Base-by-base conservation (phyloP, 441 rosid genomes). In the Dalechampia spathulata region DNA sequence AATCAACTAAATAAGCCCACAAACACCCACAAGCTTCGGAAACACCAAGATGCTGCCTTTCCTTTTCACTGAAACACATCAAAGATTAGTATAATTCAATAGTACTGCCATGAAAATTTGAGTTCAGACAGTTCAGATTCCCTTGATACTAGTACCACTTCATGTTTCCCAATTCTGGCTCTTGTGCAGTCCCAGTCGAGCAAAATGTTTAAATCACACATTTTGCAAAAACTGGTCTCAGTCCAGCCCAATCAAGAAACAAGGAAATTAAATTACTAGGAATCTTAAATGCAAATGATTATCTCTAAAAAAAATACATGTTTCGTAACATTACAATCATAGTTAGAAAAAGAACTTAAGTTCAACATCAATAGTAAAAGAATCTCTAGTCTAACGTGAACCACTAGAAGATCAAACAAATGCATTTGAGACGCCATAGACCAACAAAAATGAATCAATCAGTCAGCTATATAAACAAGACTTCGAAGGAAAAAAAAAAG, bases 1-100 rank as follows among this genome's bases (percentile, higher is more conserved):
- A 36, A 87, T 88, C 86, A 62, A 78, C 73, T 70, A 94, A 63
- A 74, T 94, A 90, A 19, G 75, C 73, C 99, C 99, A 90, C 76
- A 94, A 25, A 61, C 96, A 94, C 64, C 94, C 96, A 72, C 92
- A 83, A 42, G 72, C 75, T 63, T 86, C 96, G 37, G 78, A 62
- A 15, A 83, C 72, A 58, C 83, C 78, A 67, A 73, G 81, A 57
- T 74, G 76, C 54, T 90, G 78, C 68, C 96, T 79, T 73, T 90
- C 99, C 74, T 71, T 86, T 79, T 90, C 99, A 79, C 99, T 90
- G 82, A 58, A 76, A 72, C 23, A 62, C 21, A 65, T 8, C 15
- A 46, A 45, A 12, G 28, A 63, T 49, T 47, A 54, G 28, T 22
- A 55, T 49, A 2, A 16, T 22, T 19, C n/a, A 34, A 30, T 58